Evolutionary conservation across 495 filamentous ascomycete species (phyloP).

Genomic region (Talaromyces liani): DNA sequence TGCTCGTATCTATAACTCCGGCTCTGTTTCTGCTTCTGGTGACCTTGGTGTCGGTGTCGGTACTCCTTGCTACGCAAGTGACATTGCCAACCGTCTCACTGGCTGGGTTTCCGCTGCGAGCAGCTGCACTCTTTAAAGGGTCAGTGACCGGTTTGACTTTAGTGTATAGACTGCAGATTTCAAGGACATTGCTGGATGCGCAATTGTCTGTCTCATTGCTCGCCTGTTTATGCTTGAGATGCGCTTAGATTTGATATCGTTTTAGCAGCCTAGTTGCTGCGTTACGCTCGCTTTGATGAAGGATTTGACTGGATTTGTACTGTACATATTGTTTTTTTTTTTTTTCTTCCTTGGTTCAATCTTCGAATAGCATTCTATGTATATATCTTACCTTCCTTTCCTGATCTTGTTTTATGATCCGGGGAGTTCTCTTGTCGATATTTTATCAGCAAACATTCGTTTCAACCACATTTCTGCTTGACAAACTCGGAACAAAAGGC

Average conservation of each 20-base stretch:
- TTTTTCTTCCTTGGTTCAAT: background rate
- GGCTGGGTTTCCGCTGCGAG: constrained; percentile 24
- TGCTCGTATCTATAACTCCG: constrained; percentile 40
- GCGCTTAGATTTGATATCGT: background rate
- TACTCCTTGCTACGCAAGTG: constrained; percentile 39
- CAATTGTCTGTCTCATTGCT: background rate
- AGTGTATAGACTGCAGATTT: background rate
- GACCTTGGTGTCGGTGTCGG: constrained; percentile 32
- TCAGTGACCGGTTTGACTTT: background rate
- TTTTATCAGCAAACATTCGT: background rate
- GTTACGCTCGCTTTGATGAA: background rate
- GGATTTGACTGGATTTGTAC: background rate
- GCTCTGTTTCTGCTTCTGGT: constrained; percentile 23
- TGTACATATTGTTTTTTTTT: background rate
- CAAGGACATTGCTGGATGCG: background rate
- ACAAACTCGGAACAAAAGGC: background rate
- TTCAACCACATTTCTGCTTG: background rate
- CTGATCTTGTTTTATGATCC: background rate
- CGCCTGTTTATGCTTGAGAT: background rate
- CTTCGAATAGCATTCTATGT: background rate
- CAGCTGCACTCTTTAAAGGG: background rate
- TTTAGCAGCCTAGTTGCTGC: constrained; percentile 3
- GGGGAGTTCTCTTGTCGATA: background rate
- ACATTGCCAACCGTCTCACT: constrained; percentile 40
- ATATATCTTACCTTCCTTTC: background rate